Conservation (phyloP, 176 grass and related monocot genomes). For the Aechmea fasciata region DNA sequence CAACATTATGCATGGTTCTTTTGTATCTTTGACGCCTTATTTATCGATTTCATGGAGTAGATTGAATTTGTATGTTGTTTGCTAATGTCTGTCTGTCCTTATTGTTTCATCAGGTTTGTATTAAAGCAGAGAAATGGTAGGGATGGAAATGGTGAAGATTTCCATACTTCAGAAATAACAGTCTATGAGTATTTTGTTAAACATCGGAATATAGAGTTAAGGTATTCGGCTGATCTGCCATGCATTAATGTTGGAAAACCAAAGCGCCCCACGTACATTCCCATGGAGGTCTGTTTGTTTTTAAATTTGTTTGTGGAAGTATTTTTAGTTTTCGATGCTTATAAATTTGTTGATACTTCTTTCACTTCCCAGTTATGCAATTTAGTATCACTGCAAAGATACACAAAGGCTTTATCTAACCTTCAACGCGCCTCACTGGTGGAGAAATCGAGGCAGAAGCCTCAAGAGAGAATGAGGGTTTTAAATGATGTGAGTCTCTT, state of each 20-base stretch:
- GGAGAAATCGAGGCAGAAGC: constrained; percentile 92
- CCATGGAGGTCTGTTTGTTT: constrained; percentile 45
- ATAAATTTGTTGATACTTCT: constrained; percentile 12
- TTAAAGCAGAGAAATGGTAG: constrained; percentile 48
- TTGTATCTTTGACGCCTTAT: not conserved
- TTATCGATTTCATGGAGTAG: not conserved
- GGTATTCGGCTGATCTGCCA: constrained; percentile 56
- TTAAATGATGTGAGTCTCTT: constrained; percentile 42
- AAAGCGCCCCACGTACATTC: constrained; percentile 63
- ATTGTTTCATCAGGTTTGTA: constrained; percentile 38
- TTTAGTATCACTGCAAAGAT: constrained; percentile 55
- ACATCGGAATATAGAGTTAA: constrained; percentile 41
- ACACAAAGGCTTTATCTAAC: constrained; percentile 61
- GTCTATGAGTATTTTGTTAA: constrained; percentile 71
- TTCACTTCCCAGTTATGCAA: constrained; percentile 45
- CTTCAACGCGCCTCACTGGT: constrained; percentile 65
- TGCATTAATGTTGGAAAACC: constrained; percentile 98
- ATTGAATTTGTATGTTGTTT: not conserved
- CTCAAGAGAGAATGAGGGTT: constrained; percentile 63
- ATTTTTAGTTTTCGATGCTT: constrained; percentile 5
- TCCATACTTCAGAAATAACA: constrained; percentile 34
- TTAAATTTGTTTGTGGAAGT: not conserved
- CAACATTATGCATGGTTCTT: too few species aligned
- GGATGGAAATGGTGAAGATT: constrained; percentile 29
- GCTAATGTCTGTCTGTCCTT: not conserved